These are phyloP conservation scores for Clonostachys rhizophaga DNA, from an alignment of 2,329 filamentous ascomycete species.

Conservation along the genomic window DNA sequence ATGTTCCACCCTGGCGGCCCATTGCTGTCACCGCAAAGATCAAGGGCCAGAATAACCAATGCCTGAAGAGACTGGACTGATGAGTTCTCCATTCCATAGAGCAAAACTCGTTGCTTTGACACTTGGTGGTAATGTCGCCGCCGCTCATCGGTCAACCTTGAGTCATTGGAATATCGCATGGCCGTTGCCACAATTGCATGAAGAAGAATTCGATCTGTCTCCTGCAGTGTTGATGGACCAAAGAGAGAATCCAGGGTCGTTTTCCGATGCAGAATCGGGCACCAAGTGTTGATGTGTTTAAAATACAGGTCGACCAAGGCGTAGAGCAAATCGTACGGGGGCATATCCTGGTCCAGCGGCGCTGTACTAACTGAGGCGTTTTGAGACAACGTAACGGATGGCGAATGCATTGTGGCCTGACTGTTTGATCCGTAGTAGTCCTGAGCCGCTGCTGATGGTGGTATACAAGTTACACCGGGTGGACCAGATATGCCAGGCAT, in stretches of 20 bases:
- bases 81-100: conserved; percentile 86
- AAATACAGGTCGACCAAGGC: conserved; percentile 73
- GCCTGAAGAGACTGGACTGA: conserved; percentile 86
- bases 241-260: conserved; percentile 80
- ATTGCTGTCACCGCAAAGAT: conserved; percentile 81
- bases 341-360: conserved; percentile 57
- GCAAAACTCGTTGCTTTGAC: conserved; percentile 80
- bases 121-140: conserved; percentile 71
- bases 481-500: conserved; percentile 31
- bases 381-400: conserved; percentile 48
- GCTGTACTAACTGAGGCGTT: conserved; percentile 14
- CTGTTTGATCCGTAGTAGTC: conserved; percentile 40
- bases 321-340: conserved; percentile 71
- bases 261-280: conserved; percentile 83
- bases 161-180: conserved; percentile 76
- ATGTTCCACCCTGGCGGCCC: conserved; percentile 91
- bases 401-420: conserved; percentile 48
- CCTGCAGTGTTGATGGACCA: conserved; percentile 69
- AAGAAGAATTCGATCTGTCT: conserved; percentile 76
- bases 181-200: conserved; percentile 89
- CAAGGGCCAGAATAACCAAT: conserved; percentile 79
- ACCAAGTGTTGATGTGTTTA: conserved; percentile 79
- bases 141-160: conserved; percentile 67
- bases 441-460: conserved; percentile 33
- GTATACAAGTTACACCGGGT: conserved; percentile 18